Evolutionary conservation across 345 rosid genomes (phyloP), one percentile per base, ranked within the genome.

Genomic region (Barbarea vulgaris): DNA sequence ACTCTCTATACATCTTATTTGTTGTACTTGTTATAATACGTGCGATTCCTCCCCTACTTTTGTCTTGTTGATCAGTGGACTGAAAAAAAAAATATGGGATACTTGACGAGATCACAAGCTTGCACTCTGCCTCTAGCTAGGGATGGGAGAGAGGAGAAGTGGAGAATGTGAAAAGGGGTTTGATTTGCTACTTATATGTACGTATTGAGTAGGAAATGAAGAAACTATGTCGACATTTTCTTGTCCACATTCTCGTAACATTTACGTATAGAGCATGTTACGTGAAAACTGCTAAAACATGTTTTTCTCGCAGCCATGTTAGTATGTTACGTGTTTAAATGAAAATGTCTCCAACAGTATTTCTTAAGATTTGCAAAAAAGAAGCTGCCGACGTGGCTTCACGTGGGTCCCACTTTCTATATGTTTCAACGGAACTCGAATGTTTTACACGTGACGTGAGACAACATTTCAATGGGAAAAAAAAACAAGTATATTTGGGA

Each of bases 211-310:
- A 62, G 22, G 54, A 42, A 27, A 56, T 71, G 67, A 47, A 25
- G 66, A 77, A 70, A 64, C 15, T 27, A 64, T 70, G 80, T 77
- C 76, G 72, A 77, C 80, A 77, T 64, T 77, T 70, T 70, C 4
- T 27, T 27, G 69, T 58, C 70, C 52, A 61, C 69, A 76, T 31
- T 57, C 42, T 28, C 22, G n/a, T n/a, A n/a, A n/a, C n/a, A n/a
- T n/a, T n/a, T n/a, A n/a, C n/a, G n/a, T n/a, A n/a, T n/a, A n/a
- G n/a, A n/a, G n/a, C n/a, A n/a, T n/a, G n/a, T n/a, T n/a, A n/a
- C n/a, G n/a, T n/a, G n/a, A n/a, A n/a, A n/a, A n/a, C n/a, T n/a
- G n/a, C n/a, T n/a, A n/a, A n/a, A n/a, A n/a, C 13, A 36, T 37
- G 4, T 37, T 11, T 51, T 21, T 21, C 3, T 52, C 1, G 31